Conservation (phyloP, 345 rosid genomes). For the Salix suchowensis region DNA sequence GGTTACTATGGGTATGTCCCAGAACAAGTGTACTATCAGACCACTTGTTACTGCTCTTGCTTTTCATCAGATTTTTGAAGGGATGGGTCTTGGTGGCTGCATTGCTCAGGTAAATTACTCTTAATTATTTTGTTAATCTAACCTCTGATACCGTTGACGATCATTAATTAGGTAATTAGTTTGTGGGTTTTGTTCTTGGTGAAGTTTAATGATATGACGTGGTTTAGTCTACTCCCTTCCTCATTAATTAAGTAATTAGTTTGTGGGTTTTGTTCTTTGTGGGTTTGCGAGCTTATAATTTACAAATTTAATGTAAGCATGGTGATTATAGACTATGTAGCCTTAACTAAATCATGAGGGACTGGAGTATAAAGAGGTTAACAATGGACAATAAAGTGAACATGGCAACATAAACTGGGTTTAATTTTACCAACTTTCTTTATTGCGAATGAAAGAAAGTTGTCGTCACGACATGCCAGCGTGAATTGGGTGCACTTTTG, state of each 20-base stretch:
- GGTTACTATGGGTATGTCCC: constrained; percentile 95
- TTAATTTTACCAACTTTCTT: background rate
- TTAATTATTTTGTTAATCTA: background rate
- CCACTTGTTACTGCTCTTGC: constrained; percentile 88
- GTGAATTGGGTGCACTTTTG: background rate
- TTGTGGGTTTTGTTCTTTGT: background rate
- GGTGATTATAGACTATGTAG: background rate
- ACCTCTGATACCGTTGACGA: background rate
- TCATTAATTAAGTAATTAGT: background rate
- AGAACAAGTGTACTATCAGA: constrained; percentile 79
- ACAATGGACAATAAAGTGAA: background rate
- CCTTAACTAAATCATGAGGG: background rate
- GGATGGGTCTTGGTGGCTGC: constrained; percentile 98
- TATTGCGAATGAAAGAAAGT: background rate
- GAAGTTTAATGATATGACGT: background rate
- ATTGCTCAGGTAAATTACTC: constrained; percentile 70
- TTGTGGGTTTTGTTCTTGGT: background rate
- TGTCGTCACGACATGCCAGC: background rate
- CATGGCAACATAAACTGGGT: background rate
- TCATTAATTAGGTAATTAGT: background rate
- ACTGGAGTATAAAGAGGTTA: background rate
- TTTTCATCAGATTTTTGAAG: constrained; percentile 92
- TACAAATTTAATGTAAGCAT: background rate
- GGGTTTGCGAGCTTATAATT: background rate
- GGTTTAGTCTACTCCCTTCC: background rate